phyloP scores from a whole-genome alignment of 225 moss, liverwort and hornwort species.

The Rhytidiadelphus loreus region DNA sequence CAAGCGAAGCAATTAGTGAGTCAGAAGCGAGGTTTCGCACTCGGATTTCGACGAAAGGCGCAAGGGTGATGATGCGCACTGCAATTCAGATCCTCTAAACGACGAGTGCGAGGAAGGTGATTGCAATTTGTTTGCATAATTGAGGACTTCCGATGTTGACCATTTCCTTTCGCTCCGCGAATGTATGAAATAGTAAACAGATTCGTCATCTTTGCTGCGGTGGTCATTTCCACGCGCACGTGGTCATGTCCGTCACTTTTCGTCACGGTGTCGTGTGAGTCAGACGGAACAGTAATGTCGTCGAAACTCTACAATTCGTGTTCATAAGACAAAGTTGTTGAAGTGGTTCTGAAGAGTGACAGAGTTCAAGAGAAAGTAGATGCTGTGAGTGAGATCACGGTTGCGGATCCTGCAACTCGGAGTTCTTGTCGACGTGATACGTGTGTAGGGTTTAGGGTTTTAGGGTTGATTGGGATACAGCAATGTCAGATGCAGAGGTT shows the following conservation, averaged over 20 bases:
- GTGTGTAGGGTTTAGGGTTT: not conserved
- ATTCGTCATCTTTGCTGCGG: not conserved
- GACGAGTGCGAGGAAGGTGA: not conserved
- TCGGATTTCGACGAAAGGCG: not conserved
- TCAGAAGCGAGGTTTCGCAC: not conserved
- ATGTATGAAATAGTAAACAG: not conserved
- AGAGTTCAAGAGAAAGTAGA: no score
- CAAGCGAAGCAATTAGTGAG: not conserved
- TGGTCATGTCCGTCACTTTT: not conserved
- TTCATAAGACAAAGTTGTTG: no score
- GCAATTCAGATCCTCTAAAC: not conserved
- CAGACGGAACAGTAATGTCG: not conserved
- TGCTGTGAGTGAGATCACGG: not conserved
- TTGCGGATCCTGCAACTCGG: not conserved
- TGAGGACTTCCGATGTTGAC: not conserved
- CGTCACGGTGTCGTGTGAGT: not conserved
- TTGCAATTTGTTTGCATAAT: not conserved
- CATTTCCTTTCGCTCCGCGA: not conserved
- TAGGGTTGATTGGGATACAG: not conserved
- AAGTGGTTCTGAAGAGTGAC: not conserved
- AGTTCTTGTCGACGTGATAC: not conserved
- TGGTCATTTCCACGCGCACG: not conserved
- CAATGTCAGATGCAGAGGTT: not conserved
- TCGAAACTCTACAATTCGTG: not conserved
- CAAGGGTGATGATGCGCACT: not conserved